Evolutionary conservation across 768 basidiomycete species (phyloP).

Genomic region (Leccinum obscurum): DNA sequence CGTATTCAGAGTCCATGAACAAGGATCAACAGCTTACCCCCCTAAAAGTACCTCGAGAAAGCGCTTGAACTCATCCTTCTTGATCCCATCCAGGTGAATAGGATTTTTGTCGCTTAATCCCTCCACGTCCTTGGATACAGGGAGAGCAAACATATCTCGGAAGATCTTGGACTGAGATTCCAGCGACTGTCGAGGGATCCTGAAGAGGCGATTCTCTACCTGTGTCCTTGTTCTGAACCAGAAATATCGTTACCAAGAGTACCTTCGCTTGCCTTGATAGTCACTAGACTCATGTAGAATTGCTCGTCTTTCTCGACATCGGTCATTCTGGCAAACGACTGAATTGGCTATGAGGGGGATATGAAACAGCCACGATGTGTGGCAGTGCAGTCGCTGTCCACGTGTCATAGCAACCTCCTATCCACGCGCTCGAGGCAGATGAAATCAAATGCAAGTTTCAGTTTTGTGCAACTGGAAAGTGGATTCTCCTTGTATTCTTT

Average conservation of each 20-base stretch:
- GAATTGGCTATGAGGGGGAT: background rate
- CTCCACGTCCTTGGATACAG: constrained; percentile 15
- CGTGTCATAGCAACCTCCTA: constrained; percentile 12
- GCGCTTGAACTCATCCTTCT: constrained; percentile 25
- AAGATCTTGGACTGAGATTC: constrained; percentile 30
- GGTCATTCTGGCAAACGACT: constrained; percentile 1
- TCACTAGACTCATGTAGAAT: constrained; percentile 22
- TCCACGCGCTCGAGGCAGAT: constrained; percentile 2
- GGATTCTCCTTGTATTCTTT: background rate
- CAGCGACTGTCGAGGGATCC: constrained; percentile 24
- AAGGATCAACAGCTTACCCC: constrained; percentile 7
- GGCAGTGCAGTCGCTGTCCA: constrained; percentile 22
- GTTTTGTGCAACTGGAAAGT: background rate
- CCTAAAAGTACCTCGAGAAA: constrained; percentile 27
- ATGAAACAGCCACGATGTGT: background rate
- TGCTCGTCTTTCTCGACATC: constrained; percentile 4
- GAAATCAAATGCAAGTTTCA: constrained; percentile 18
- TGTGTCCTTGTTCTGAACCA: constrained; percentile 5
- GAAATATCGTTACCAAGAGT: background rate
- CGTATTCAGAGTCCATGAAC: background rate
- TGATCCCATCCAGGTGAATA: constrained; percentile 24
- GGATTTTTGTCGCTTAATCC: constrained; percentile 23
- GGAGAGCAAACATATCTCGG: constrained; percentile 27
- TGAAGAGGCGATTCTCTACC: constrained; percentile 32
- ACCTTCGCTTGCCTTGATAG: constrained; percentile 7